Percentiles rank a stretch among this genome's conserved stretches.
These are phyloP conservation scores for Peltaster fructicola DNA, from an alignment of 2,329 filamentous ascomycete genomes.

Conservation along the genomic window DNA sequence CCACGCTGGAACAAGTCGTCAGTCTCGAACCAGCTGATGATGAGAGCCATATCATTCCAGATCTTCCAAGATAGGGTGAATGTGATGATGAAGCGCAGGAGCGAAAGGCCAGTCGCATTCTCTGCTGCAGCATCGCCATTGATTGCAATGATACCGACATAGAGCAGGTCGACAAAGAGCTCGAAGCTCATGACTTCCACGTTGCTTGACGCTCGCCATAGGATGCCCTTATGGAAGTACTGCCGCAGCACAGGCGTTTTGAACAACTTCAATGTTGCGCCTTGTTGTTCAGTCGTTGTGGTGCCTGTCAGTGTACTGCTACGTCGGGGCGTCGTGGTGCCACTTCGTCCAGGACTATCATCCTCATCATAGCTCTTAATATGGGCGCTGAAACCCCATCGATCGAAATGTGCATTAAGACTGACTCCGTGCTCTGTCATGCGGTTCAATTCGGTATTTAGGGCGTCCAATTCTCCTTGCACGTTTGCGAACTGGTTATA, in stretches of 20 bases:
- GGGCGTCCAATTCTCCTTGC: slow-evolving; percentile 33
- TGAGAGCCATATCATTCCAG: slow-evolving; percentile 40
- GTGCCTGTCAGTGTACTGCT: background rate
- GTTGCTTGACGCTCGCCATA: slow-evolving; percentile 41
- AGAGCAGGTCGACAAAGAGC: slow-evolving; percentile 43
- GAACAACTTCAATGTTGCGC: slow-evolving; percentile 35
- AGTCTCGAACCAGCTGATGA: slow-evolving; percentile 44
- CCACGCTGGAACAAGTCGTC: slow-evolving; percentile 43
- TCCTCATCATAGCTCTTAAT: slow-evolving; percentile 23
- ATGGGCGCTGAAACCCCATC: slow-evolving; percentile 44
- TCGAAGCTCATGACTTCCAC: slow-evolving; percentile 48
- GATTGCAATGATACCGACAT: slow-evolving; percentile 46
- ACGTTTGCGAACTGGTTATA: slow-evolving; percentile 41
- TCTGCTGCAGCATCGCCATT: slow-evolving; percentile 45
- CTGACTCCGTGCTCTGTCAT: slow-evolving; percentile 36
- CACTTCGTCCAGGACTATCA: slow-evolving; percentile 7
- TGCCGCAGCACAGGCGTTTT: slow-evolving; percentile 43
- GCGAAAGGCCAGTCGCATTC: slow-evolving; percentile 33
- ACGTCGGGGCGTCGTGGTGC: slow-evolving; percentile 7
- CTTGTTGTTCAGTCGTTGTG: slow-evolving; percentile 6
- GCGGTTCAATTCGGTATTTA: slow-evolving; percentile 36
- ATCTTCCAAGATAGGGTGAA: slow-evolving; percentile 48
- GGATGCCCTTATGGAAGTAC: slow-evolving; percentile 47
- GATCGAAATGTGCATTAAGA: slow-evolving; percentile 43
- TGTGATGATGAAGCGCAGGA: slow-evolving; percentile 41